Base-by-base conservation (phyloP, 2,329 filamentous ascomycete species). In the Tolypocladium cylindrosporum region DNA sequence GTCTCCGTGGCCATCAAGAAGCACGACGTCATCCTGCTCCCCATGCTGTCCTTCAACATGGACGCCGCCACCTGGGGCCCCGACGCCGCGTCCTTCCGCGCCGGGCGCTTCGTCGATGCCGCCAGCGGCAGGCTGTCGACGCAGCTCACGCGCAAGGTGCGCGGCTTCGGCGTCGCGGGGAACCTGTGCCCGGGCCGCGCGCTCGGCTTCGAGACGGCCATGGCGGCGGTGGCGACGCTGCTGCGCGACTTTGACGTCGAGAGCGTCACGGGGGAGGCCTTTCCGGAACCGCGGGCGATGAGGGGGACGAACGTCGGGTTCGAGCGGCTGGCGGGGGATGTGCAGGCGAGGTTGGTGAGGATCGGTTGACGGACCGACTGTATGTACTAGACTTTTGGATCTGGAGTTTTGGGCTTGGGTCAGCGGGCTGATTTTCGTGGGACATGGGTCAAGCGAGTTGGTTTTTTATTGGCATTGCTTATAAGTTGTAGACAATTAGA, bases 11-110 rank as follows among this genome's bases (percentile, higher is more conserved):
- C 63, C 0, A 61, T 70, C 3, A 60, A 62, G 1, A 64, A 68
- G 19, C 64, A 65, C 21, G 68, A 71, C 55, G 66, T 70, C 34
- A 63, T 70, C 52, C 62, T 70, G n/a, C 63, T 70, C 2, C 68
- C 68, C 34, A 70, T 70, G 68, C 67, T 65, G 37, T 63, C 68
- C 1, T 69, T 67, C 53, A 70, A 70, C 58, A 55, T 63, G n/a
- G 63, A 70, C 57, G 45, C 62, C 1, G 39, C 57, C 1, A 63
- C 58, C 0, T 72, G 70, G 70, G 68, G 68, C 1, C 39, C 64
- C 0, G 66, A 71, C 41, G 67, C 67, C 0, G 57, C 57, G 1
- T 37, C 45, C 10, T 72, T 72, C 42, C 58, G 61, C 1, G 64
- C 69, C 1, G 59, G 61, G 3, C 68, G 69, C 10, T 71, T 72